Base-by-base conservation (phyloP, 306 rosid genomes). In the Pterocarpus santalinus region DNA sequence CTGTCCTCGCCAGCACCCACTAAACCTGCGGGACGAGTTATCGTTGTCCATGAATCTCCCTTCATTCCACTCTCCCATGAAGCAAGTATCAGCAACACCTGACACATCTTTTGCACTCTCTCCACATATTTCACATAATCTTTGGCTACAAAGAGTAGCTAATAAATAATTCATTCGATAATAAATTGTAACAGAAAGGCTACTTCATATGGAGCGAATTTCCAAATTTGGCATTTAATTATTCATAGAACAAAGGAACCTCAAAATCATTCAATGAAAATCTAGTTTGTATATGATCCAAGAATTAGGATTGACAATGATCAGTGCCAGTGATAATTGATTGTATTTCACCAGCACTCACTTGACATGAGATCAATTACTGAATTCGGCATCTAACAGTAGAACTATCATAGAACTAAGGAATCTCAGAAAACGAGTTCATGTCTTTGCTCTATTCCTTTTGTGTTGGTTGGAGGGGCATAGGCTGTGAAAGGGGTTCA, bases 31-130 rank as follows among this genome's bases (percentile, higher is more conserved):
- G 34, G 93, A 72, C 35, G 93, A 8, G 83, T 71, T 85, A 3
- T 70, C 76, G 2, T 80, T 76, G 68, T 69, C 86, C 43, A 72
- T 17, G 73, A 79, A 84, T 44, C 93, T 86, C 36, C 94, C 87
- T 44, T 91, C 99, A 52, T 90, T 90, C 99, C 99, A 95, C 72
- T 90, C 95, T 78, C 89, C 92, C 94, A 93, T 88, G 66, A 89
- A 89, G 79, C 91, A 82, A 71, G 55, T 78, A 85, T 85, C 87
- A 58, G 85, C 79, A 38, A 83, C 76, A 35, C 94, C 93, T 1
- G 82, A 86, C 35, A 95, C 81, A 49, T 91, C 93, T 69, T 81
- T 86, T 0, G 97, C 99, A 2, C 85, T 87, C 87, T 90, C 90
- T 0, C 97, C 95, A 32, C 99, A 95, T 79, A 95, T 93, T 86